Base-by-base conservation (phyloP, 805 yeast genomes). In the Yarrowia deformans region DNA sequence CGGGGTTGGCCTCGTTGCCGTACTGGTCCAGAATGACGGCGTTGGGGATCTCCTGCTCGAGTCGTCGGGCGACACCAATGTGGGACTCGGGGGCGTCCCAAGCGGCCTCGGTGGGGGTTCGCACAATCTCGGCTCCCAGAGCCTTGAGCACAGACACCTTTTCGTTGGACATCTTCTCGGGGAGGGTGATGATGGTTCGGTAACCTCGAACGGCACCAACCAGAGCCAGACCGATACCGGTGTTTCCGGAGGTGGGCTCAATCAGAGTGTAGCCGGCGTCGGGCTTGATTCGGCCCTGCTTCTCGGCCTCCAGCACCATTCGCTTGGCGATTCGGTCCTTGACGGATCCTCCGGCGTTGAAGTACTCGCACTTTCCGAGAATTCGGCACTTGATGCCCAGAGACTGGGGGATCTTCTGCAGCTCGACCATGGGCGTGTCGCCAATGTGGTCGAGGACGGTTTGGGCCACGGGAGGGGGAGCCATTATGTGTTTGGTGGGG, bases 31-130 rank as follows among this genome's bases (percentile, higher is more conserved):
- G 84, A 73, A 91, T 91, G 56, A 90, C 89, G 37, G 95, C 89
- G 77, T 90, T 89, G 69, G 94, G 93, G 73, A 91, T 90, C 80
- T 91, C 97, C 77, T 86, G 87, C 77, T 90, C 91, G 76, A 91
- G 83, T 73, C 88, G 87, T 77, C 83, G 85, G 68, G 97, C 97
- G 48, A 91, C 97, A 72, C 97, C 97, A 76, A 91, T 90, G 76
- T 91, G 97, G 40, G 93, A 88, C 78, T 91, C 97, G 54, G 97
- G 97, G 60, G 96, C 85, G 75, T 91, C 97, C 91, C 93, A 91
- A 1, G 97, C 96, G 54, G 97, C 97, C 76, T 89, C 96, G 37
- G 93, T 91, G 67, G 97, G 97, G 13, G 97, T 91, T 82, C 97
- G 86, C 73, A 91, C 88, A 77, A 91, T 91, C 78, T 91, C 97